Conservation (phyloP, 129 eudicot species). For the Mikania micrantha region DNA sequence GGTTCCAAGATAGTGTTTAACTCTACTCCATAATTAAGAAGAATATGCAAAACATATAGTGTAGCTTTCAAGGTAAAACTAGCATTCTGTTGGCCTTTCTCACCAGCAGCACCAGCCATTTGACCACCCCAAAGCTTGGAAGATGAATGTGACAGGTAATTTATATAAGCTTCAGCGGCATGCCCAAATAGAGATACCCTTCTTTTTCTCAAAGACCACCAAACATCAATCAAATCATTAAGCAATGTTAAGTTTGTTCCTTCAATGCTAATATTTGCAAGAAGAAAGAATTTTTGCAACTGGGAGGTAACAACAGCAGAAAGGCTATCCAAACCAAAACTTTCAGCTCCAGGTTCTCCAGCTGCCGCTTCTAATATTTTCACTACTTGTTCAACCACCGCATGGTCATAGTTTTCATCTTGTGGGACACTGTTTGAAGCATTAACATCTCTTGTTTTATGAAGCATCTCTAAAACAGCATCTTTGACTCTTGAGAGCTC, state of each 20-base stretch:
- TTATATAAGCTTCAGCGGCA: slow-evolving; percentile 82
- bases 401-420: slow-evolving; percentile 32
- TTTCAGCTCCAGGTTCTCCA: slow-evolving; percentile 72
- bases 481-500: slow-evolving; percentile 50
- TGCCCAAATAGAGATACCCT: slow-evolving; percentile 88
- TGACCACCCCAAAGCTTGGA: slow-evolving; percentile 46
- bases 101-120: slow-evolving; percentile 28
- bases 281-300: slow-evolving; percentile 49
- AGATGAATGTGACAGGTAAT: slow-evolving; percentile 72
- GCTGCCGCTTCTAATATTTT: slow-evolving; percentile 73
- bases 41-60: slow-evolving; percentile 73
- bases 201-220: slow-evolving; percentile 92
- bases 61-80: slow-evolving; percentile 79
- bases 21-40: slow-evolving; percentile 91
- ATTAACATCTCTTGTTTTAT: slow-evolving; percentile 24
- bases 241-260: slow-evolving; percentile 26
- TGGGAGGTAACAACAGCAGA: slow-evolving; percentile 63
- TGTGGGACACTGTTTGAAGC: slow-evolving; percentile 23
- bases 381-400: slow-evolving; percentile 53
- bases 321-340: slow-evolving; percentile 48
- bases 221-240: slow-evolving; percentile 52
- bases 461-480: slow-evolving; percentile 40
- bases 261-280: slow-evolving; percentile 36
- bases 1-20: slow-evolving; percentile 75
- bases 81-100: slow-evolving; percentile 41